Percentiles rank a stretch among this genome's conserved stretches.
These are phyloP conservation scores for Pleomassaria siparia DNA, from an alignment of 2,329 filamentous ascomycete genomes.

Conservation along the genomic window DNA sequence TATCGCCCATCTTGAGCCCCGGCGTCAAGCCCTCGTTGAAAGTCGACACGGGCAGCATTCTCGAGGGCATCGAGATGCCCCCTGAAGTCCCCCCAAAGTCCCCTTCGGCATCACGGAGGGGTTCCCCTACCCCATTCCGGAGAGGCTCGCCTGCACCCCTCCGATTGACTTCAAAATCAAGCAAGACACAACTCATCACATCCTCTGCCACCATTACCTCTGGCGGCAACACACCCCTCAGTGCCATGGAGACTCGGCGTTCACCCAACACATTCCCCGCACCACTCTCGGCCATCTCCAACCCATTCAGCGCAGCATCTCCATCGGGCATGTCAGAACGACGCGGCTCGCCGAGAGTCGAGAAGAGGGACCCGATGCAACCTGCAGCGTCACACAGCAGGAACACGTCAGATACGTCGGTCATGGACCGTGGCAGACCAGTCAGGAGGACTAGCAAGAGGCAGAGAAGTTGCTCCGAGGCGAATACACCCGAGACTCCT, in stretches of 20 bases:
- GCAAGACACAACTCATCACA: slow-evolving; percentile 34
- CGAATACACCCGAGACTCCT: slow-evolving; percentile 23
- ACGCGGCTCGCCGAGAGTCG: slow-evolving; percentile 34
- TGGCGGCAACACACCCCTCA: slow-evolving; percentile 26
- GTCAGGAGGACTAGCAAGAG: slow-evolving; percentile 34
- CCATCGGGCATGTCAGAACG: slow-evolving; percentile 27
- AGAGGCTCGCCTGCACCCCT: slow-evolving; percentile 33
- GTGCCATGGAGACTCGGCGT: slow-evolving; percentile 31
- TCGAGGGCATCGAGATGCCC: slow-evolving; percentile 25
- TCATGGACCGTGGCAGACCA: slow-evolving; percentile 43
- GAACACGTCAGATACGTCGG: slow-evolving; percentile 41
- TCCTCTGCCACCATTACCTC: slow-evolving; percentile 30
- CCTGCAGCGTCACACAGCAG: slow-evolving; percentile 26
- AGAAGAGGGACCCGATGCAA: slow-evolving; percentile 34
- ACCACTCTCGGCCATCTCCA: slow-evolving; percentile 34
- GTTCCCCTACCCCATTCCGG: slow-evolving; percentile 33
- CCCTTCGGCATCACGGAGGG: slow-evolving; percentile 34
- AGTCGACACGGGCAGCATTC: slow-evolving; percentile 29
- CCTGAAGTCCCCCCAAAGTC: slow-evolving; percentile 44
- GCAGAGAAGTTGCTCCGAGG: slow-evolving; percentile 37
- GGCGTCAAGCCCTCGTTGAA: slow-evolving; percentile 34
- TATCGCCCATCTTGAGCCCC: slow-evolving; percentile 41
- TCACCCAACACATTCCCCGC: slow-evolving; percentile 37
- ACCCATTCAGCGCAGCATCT: slow-evolving; percentile 34
- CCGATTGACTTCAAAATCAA: slow-evolving; percentile 33